These are phyloP conservation scores for Aspergillus sp. DNA, from an alignment of 2,329 filamentous ascomycete species.

Conservation along the genomic window DNA sequence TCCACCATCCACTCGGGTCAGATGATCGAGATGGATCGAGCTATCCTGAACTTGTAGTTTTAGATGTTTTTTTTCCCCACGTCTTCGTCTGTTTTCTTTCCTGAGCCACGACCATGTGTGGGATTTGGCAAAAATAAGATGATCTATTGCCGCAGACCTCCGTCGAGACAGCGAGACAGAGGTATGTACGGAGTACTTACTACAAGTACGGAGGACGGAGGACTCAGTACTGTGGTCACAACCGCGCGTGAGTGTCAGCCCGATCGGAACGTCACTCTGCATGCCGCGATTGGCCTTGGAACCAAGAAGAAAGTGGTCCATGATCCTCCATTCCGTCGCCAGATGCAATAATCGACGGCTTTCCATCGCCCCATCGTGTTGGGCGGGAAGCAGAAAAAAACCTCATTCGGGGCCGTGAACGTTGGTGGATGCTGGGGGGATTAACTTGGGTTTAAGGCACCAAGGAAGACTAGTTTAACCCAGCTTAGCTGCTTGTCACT, in stretches of 20 bases:
- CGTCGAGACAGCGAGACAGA: too few relatives aligned
- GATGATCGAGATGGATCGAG: conserved; percentile 19
- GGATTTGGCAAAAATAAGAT: too few relatives aligned
- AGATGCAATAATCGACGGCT: conserved; percentile 16
- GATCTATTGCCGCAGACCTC: not conserved
- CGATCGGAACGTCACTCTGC: conserved; percentile 22
- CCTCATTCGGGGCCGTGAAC: not conserved
- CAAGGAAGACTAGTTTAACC: conserved; percentile 5
- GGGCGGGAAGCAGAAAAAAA: conserved; percentile 17
- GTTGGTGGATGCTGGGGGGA: not conserved
- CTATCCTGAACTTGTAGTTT: conserved; percentile 2
- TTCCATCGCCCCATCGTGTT: conserved; percentile 21
- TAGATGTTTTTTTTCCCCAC: not conserved
- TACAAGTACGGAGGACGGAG: not conserved
- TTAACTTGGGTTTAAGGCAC: not conserved
- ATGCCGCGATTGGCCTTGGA: conserved; percentile 25
- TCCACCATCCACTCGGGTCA: conserved; percentile 21
- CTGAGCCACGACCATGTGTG: too few relatives aligned
- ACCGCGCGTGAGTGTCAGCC: conserved; percentile 18
- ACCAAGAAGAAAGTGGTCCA: conserved; percentile 15
- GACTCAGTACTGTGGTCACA: too few relatives aligned
- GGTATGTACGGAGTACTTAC: conserved; percentile 12
- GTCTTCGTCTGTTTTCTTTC: too few relatives aligned
- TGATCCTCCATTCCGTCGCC: conserved; percentile 6
- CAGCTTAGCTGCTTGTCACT: conserved; percentile 10